Base-by-base conservation (phyloP, 2,329 filamentous ascomycete genomes). In the Ophioceras dolichostomum region DNA sequence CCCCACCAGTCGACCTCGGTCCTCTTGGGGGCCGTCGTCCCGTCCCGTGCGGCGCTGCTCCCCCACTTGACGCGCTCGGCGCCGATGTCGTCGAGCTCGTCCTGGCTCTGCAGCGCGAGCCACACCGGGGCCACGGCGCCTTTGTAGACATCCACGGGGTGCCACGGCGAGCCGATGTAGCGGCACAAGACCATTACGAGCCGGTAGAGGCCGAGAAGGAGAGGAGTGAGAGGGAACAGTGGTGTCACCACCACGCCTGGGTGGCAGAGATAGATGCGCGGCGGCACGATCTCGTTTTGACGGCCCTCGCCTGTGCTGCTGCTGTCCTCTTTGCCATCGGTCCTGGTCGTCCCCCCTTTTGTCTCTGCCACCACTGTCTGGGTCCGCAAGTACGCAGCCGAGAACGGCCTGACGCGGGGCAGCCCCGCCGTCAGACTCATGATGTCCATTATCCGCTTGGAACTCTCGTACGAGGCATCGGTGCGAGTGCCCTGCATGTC, bases 1-100 rank as follows among this genome's bases (percentile, higher is more conserved):
- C 86, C 88, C 87, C 88, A 95, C 7, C 86, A 84, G 31, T 84
- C 77, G 3, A 94, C 79, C 56, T 94, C 85, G 1, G 87, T 93
- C 49, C 76, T 75, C 57, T 79, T 81, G 5, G 85, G 73, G 28
- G 69, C 62, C 4, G 36, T 20, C 41, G 73, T 69, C 16, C 67
- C 60, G 0, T 80, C 77, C 10, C 70, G 56, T 45, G 79, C 70
- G 8, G 70, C 71, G n/a, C 75, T 72, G 21, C 81, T 83, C 3
- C 89, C 89, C 89, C 89, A 96, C 62, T 96, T 96, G 39, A 64
- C 36, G 58, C 70, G 54, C 65, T 77, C 43, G 4, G 67, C 71
- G 20, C 52, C 64, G 27, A 67, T 54, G 2, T 62, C 64, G 36
- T 84, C 73, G 12, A 88, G 65, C 16, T 67, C 64, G 13, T 71